Evolutionary conservation across 1,139 yeast genomes (phyloP), one percentile per base, ranked within the genome.

Genomic region (Geotrichum aggregatum): DNA sequence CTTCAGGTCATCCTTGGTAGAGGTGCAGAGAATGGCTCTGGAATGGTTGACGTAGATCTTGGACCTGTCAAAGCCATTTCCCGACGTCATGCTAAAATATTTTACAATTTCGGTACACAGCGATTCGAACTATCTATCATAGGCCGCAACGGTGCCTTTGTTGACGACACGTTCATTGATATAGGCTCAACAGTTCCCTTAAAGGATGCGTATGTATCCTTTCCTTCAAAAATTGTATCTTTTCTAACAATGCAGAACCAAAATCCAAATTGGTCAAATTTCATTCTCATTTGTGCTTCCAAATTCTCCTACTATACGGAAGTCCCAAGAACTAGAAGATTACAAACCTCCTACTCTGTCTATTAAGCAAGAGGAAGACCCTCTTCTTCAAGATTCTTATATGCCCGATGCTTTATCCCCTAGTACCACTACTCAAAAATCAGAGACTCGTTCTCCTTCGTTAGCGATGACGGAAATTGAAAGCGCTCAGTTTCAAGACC

Each of bases 101-200:
- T 89, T 66, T 92, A 91, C 71, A 91, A 92, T 66, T 92, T 92
- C 70, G 97, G 96, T 4, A 87, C 95, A 4, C 97, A 89, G 65
- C 71, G 95, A 59, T 92, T 91, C 65, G 98, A 91, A 69, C 71
- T 92, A 41, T 84, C 95, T 10, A 89, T 92, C 3, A 74, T 89
- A 60, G 98, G 98, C 21, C 77, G 95, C 62, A 92, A 92, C 66
- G 98, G 98, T 33, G 97, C 97, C 0, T 92, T 91, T 73, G 95
- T 92, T 2, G 92, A 91, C 68, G 96, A 89, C 61, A 74, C 75
- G 31, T 92, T 89, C 67, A 84, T 91, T 11, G 96, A 87, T 64
- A 81, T 86, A 56, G 97, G 96, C 10, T 82, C 87, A 43, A 91
- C 98, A 0, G 88, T 89, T 3, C 95, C 96, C 1, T 73, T 92